phyloP scores from a whole-genome alignment of 2,329 filamentous ascomycete species.

The Scleromitrula shiraiana region DNA sequence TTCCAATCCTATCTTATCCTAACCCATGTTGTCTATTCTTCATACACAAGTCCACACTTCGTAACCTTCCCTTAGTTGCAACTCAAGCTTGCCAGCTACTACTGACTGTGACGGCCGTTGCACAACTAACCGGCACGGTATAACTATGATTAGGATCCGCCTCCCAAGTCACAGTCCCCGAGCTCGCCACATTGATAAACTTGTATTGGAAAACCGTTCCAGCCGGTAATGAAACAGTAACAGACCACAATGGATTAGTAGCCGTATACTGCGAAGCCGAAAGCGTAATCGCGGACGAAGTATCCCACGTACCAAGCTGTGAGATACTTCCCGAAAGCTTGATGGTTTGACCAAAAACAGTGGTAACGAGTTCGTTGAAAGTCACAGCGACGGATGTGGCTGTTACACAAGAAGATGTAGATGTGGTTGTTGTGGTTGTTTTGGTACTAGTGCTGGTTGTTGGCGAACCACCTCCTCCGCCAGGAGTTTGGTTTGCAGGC shows the following conservation, averaged over 20 bases:
- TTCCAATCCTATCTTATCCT: background rate
- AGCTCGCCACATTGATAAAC: constrained; percentile 51
- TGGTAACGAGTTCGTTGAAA: constrained; percentile 52
- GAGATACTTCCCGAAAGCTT: constrained; percentile 54
- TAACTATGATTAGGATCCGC: constrained; percentile 36
- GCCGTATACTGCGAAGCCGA: constrained; percentile 51
- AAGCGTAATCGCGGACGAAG: constrained; percentile 45
- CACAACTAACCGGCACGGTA: constrained; percentile 23
- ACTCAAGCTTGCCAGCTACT: constrained; percentile 17
- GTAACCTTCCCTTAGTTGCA: background rate
- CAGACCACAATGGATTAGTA: constrained; percentile 53
- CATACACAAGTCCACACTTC: background rate
- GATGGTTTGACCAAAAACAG: constrained; percentile 54
- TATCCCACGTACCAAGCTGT: constrained; percentile 56
- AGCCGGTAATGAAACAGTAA: constrained; percentile 44
- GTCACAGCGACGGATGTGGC: constrained; percentile 48
- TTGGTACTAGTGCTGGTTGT: constrained; percentile 11
- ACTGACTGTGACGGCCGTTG: constrained; percentile 19
- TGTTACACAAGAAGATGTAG: constrained; percentile 34
- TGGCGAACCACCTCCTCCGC: constrained; percentile 9
- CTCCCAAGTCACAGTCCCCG: constrained; percentile 56
- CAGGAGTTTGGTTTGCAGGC: constrained; percentile 34
- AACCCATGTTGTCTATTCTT: background rate
- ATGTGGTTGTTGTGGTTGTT: constrained; percentile 11
- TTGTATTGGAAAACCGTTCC: constrained; percentile 58